A percentile compares a stretch with the other conserved stretches of the same genome.
Evolutionary conservation across 805 yeast species (phyloP).

Genomic region (Kodamaea sagamina): DNA sequence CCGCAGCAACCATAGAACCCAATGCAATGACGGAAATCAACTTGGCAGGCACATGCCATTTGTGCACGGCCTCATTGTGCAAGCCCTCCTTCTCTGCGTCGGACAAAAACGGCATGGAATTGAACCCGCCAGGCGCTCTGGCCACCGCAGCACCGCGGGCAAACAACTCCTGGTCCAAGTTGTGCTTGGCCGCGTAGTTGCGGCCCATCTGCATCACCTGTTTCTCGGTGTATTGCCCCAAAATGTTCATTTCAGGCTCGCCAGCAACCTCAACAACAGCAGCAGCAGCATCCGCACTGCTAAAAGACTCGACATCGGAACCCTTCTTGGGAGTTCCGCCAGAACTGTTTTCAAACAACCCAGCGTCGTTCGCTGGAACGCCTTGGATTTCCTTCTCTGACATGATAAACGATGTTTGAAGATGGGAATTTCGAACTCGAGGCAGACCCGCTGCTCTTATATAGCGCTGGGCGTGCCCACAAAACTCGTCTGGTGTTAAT

Average conservation of each 20-base stretch:
- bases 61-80: conserved; percentile 46
- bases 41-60: conserved; percentile 48
- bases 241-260: conserved; percentile 42
- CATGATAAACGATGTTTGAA: neutral
- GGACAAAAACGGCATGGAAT: conserved; percentile 53
- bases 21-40: conserved; percentile 55
- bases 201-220: conserved; percentile 73
- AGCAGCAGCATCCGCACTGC: conserved; percentile 21
- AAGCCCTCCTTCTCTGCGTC: conserved; percentile 50
- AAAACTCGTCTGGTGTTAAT: conserved; percentile 1
- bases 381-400: conserved; percentile 2
- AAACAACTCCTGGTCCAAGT: conserved; percentile 58
- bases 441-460: conserved; percentile 1
- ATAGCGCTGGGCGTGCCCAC: neutral
- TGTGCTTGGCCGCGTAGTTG: conserved; percentile 58
- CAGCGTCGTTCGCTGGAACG: conserved; percentile 7
- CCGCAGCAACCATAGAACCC: conserved; percentile 69
- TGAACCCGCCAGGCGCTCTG: conserved; percentile 54
- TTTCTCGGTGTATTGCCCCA: conserved; percentile 58
- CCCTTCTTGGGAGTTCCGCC: conserved; percentile 9
- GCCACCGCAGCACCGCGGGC: conserved; percentile 63
- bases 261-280: conserved; percentile 5
- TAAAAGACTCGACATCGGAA: conserved; percentile 7
- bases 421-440: neutral
- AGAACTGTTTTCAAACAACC: conserved; percentile 11